phyloP scores from a whole-genome alignment of 2,329 filamentous ascomycete species.

The Colletotrichum endophyticum region DNA sequence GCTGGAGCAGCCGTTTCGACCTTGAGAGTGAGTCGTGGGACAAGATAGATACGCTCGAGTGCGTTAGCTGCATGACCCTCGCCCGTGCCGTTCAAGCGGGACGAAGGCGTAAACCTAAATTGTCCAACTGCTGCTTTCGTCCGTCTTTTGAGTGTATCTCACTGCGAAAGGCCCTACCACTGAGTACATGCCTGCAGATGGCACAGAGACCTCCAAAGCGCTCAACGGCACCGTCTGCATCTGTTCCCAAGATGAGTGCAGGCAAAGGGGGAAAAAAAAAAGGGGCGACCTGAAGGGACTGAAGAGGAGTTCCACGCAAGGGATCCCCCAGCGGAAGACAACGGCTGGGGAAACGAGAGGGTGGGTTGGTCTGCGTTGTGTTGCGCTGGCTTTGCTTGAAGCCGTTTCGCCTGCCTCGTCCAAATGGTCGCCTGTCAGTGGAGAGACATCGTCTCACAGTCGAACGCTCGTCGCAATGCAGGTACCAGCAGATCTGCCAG shows the following conservation, averaged over 20 bases:
- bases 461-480: slow-evolving; percentile 5
- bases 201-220: slow-evolving; percentile 7
- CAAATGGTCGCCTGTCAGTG: background rate
- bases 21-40: background rate
- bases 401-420: background rate
- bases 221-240: background rate
- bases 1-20: background rate
- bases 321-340: background rate
- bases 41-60: slow-evolving; percentile 3
- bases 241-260: background rate
- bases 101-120: slow-evolving; percentile 13
- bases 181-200: background rate
- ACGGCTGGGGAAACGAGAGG: background rate
- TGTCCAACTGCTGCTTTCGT: slow-evolving; percentile 3
- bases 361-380: background rate
- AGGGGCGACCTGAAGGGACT: background rate
- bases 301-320: background rate
- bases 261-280: background rate
- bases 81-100: slow-evolving; percentile 20
- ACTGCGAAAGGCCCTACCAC: background rate
- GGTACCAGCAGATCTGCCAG: background rate
- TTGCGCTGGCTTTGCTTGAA: background rate
- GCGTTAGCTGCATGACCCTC: slow-evolving; percentile 12
- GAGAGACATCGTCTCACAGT: slow-evolving; percentile 12
- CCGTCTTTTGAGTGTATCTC: background rate